Evolutionary conservation across 257 asterid species (phyloP), one percentile per base, ranked within the genome.

Genomic region (Nicotiana undulata): DNA sequence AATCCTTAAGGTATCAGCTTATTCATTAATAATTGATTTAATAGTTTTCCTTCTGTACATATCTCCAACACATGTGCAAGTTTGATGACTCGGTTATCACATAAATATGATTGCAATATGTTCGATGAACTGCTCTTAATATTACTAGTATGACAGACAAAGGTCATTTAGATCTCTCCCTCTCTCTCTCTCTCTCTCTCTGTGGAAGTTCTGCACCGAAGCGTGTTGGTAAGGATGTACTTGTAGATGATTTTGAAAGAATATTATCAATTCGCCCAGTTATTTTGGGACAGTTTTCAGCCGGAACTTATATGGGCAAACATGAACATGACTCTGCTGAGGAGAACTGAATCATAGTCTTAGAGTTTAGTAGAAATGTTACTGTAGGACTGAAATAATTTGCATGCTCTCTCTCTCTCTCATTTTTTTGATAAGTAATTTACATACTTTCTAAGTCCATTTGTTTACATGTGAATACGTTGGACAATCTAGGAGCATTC

Each of bases 1-100:
- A 53, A 85, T 89, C 81, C 82, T 87, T 82, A 90, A 92, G 94
- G 99, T 95, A 89, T 60, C 37, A 10, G 78, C 60, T 81, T 44
- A 44, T 63, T 9, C 29, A 9, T 49, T 74, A 15, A 72, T 72
- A 74, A 49, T n/a, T 24, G 60, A 49, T 49, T 46, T 74, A 74
- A 13, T 74, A 6, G 22, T 49, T 24, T 24, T 74, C 24, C 61
- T 49, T 49, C 61, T n/a, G 9, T 74, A 24, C 37, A 24, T 74
- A 15, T 24, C 61, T 74, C 44, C 78, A 74, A 74, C 78, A 6
- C 37, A 0, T 12, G 13, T n/a, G 49, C 77, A 13, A 74, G 61
- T 74, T 74, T 49, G 55, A 26, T 2, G 61, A 49, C 78, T 24
- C 61, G 49, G 61, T 74, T 74, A 74, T 74, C 78, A 74, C 40